Evolutionary conservation across 352 stramenopile genomes (phyloP).

Genomic region (Phytophthora multivora): DNA sequence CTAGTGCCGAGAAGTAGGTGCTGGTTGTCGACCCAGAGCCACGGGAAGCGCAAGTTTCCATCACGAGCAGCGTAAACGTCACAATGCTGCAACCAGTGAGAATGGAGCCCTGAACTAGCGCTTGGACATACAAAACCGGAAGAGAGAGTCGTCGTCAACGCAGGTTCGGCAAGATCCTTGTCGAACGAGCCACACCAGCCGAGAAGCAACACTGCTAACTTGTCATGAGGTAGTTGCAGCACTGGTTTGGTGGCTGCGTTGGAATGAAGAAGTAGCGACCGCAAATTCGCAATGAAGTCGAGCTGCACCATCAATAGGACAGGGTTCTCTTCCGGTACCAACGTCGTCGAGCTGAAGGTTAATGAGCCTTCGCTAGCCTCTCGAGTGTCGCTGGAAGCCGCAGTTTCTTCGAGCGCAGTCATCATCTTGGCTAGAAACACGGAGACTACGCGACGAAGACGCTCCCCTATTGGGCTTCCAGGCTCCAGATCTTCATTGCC

Average conservation of each 20-base stretch:
- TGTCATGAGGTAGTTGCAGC: conserved; percentile 31
- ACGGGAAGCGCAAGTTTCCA: conserved; percentile 33
- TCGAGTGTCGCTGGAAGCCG: conserved; percentile 1
- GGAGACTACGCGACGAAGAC: conserved; percentile 20
- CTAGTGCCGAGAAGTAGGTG: conserved; percentile 5
- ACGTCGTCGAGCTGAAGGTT: conserved; percentile 7
- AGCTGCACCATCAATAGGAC: conserved; percentile 69
- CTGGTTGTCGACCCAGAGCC: conserved; percentile 57
- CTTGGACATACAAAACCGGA: conserved; percentile 35
- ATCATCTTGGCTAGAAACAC: conserved; percentile 39
- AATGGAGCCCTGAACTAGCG: conserved; percentile 21
- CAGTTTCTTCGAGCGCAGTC: conserved; percentile 20
- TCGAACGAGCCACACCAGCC: conserved; percentile 53
- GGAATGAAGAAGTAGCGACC: conserved; percentile 26
- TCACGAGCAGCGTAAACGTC: conserved; percentile 49
- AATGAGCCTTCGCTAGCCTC: conserved; percentile 12
- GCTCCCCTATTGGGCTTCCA: conserved; percentile 6
- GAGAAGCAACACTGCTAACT: conserved; percentile 31
- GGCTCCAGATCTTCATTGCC: conserved; percentile 15
- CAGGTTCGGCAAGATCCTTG: conserved; percentile 30
- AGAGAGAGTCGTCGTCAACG: conserved; percentile 31
- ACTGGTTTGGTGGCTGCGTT: conserved; percentile 10
- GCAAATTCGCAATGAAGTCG: conserved; percentile 57
- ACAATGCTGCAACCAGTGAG: conserved; percentile 47
- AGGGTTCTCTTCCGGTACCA: conserved; percentile 19